Conservation (phyloP, 495 filamentous ascomycete species). For the Halenospora varia region DNA sequence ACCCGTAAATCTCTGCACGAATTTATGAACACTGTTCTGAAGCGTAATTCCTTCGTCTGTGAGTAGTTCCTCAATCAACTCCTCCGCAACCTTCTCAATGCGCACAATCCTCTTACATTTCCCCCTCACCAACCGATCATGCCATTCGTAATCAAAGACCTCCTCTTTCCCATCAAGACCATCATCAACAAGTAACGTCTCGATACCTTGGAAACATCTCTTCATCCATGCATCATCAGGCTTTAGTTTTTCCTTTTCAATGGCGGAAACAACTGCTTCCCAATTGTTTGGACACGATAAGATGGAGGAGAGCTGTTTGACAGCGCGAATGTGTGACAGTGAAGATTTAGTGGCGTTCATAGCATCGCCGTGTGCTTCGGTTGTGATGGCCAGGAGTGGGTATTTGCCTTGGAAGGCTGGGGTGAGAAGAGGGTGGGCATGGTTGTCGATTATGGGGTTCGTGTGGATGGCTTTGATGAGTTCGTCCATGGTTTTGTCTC, state of each 20-base stretch:
- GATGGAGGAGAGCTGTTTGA: slow-evolving; percentile 60
- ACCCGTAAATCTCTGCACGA: slow-evolving; percentile 42
- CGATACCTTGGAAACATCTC: slow-evolving; percentile 68
- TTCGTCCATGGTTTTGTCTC: slow-evolving; percentile 12
- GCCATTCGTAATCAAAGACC: slow-evolving; percentile 62
- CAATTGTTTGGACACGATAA: slow-evolving; percentile 57
- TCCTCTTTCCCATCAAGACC: slow-evolving; percentile 55
- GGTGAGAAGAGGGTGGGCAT: slow-evolving; percentile 66
- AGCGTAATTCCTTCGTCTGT: slow-evolving; percentile 12
- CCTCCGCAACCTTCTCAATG: slow-evolving; percentile 72
- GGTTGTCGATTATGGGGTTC: slow-evolving; percentile 83
- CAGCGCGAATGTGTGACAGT: slow-evolving; percentile 66
- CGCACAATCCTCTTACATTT: slow-evolving; percentile 75
- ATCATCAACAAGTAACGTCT: slow-evolving; percentile 77
- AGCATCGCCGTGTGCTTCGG: slow-evolving; percentile 69
- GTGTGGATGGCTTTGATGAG: slow-evolving; percentile 44
- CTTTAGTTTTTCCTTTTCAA: slow-evolving; percentile 49
- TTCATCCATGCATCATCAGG: slow-evolving; percentile 55
- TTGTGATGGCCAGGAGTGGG: slow-evolving; percentile 64
- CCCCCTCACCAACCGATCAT: slow-evolving; percentile 58
- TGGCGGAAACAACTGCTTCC: slow-evolving; percentile 58
- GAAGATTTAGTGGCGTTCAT: slow-evolving; percentile 50
- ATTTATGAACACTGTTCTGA: slow-evolving; percentile 31
- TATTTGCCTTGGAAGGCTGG: slow-evolving; percentile 35
- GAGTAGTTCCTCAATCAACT: slow-evolving; percentile 49